Evolutionary conservation across 2,329 filamentous ascomycete genomes (phyloP).

Genomic region (Madurella fahalii): DNA sequence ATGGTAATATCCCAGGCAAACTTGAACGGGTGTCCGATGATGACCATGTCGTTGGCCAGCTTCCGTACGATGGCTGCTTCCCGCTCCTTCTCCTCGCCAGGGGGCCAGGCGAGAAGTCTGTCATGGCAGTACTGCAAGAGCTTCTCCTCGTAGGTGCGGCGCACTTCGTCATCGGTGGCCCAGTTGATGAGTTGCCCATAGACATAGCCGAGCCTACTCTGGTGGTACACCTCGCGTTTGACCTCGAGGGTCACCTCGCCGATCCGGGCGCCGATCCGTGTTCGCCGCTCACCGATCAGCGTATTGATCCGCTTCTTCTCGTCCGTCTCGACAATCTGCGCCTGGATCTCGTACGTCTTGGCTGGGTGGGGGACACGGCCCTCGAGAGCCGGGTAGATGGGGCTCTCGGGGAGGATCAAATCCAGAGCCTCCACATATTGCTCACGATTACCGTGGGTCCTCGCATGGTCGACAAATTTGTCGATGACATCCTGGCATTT

Average conservation of each 20-base stretch:
- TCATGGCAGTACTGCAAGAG: constrained; percentile 78
- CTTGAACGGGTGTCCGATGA: constrained; percentile 86
- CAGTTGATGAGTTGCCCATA: constrained; percentile 86
- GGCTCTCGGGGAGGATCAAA: constrained; percentile 72
- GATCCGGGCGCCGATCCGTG: constrained; percentile 77
- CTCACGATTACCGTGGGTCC: constrained; percentile 63
- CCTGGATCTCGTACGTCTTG: constrained; percentile 75
- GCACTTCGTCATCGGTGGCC: constrained; percentile 78
- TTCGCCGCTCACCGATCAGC: constrained; percentile 83
- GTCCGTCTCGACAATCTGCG: constrained; percentile 76
- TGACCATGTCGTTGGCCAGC: constrained; percentile 86
- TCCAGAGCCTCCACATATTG: constrained; percentile 75
- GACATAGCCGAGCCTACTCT: constrained; percentile 72
- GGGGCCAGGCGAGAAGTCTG: constrained; percentile 63
- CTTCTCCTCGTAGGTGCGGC: constrained; percentile 86
- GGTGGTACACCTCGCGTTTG: constrained; percentile 74
- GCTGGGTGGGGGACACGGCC: constrained; percentile 76
- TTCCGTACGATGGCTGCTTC: constrained; percentile 72
- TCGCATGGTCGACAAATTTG: constrained; percentile 72
- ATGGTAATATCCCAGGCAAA: constrained; percentile 88
- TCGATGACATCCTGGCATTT: constrained; percentile 67
- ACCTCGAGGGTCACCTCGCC: constrained; percentile 82
- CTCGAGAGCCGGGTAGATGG: constrained; percentile 77
- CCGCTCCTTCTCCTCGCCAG: constrained; percentile 59
- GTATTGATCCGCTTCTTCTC: constrained; percentile 88